Base-by-base conservation (phyloP, 2,329 filamentous ascomycete species). In the Paraphaeosphaeria minitans region DNA sequence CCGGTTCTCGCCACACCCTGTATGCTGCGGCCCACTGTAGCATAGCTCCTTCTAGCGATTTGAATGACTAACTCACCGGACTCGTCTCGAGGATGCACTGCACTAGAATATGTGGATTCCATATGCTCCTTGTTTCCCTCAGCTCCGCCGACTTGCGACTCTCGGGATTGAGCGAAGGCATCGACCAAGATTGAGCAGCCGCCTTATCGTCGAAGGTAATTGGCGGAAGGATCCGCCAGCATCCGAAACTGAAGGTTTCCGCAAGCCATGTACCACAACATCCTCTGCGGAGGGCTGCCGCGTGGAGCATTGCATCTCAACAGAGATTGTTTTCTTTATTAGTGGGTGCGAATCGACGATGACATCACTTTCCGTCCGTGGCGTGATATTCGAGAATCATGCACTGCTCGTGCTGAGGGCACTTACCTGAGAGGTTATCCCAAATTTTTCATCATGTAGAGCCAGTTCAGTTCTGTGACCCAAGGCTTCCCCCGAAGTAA, bases 191-290 rank as follows among this genome's bases (percentile, higher is more conserved):
- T n/a, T 33, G 21, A 31, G 16, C 19, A 39, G 21, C 33, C 48
- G 14, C 22, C 24, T n/a, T 22, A 9, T 6, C 48, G 5, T 27
- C 8, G 12, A 21, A 27, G 16, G 33, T 16, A 33, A 39, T 51
- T 51, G 48, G 48, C 39, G 48, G 24, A 29, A 42, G 3, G 35
- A 12, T 43, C 24, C 7, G 19, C 12, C 21, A 42, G 6, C 27
- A 13, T 21, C 50, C 8, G 12, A 12, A 9, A 7, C 7, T 6
- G 37, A 24, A 43, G 24, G 12, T 22, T 53, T 43, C n/a, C 37
- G 50, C 24, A 24, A 31, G 35, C 19, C 37, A 51, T 43, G 50
- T 43, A 31, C 24, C 50, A 53, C 50, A 29, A 24, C 50, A 53
- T 51, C 13, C 22, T 43, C 14, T 14, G 42, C 21, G 24, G 14